Evolutionary conservation across 306 rosid genomes (phyloP).

Genomic region (Benincasa hispida): DNA sequence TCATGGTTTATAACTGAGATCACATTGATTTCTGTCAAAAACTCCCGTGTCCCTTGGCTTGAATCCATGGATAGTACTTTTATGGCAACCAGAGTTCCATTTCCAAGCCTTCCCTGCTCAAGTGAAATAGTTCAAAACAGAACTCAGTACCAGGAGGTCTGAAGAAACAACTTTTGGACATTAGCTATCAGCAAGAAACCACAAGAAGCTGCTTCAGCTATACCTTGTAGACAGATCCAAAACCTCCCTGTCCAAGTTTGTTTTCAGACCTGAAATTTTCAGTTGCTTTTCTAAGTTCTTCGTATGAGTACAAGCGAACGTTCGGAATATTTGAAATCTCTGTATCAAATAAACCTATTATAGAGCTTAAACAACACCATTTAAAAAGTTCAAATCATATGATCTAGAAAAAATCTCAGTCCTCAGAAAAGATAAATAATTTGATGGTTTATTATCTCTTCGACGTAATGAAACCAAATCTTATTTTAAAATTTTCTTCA

Average conservation of each 20-base stretch:
- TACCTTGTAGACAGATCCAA: conserved; percentile 88
- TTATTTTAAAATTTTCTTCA: background rate
- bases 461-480: background rate
- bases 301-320: conserved; percentile 39
- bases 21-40: conserved; percentile 74
- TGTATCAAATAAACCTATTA: conserved; percentile 14
- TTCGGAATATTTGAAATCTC: conserved; percentile 43
- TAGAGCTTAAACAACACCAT: background rate
- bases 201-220: background rate
- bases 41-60: conserved; percentile 52
- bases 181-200: background rate
- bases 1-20: conserved; percentile 56
- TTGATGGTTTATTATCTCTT: background rate
- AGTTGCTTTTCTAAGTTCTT: conserved; percentile 50
- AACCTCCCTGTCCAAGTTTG: conserved; percentile 79
- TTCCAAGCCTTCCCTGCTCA: conserved; percentile 41
- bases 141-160: background rate
- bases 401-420: background rate
- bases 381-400: background rate
- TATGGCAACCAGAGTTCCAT: conserved; percentile 50
- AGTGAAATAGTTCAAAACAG: background rate
- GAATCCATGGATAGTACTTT: conserved; percentile 66
- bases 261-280: conserved; percentile 35
- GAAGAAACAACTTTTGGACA: background rate
- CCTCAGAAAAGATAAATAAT: background rate